Conservation (phyloP, 192 early-diverging fungal genomes). For the Entomortierella lignicola region DNA sequence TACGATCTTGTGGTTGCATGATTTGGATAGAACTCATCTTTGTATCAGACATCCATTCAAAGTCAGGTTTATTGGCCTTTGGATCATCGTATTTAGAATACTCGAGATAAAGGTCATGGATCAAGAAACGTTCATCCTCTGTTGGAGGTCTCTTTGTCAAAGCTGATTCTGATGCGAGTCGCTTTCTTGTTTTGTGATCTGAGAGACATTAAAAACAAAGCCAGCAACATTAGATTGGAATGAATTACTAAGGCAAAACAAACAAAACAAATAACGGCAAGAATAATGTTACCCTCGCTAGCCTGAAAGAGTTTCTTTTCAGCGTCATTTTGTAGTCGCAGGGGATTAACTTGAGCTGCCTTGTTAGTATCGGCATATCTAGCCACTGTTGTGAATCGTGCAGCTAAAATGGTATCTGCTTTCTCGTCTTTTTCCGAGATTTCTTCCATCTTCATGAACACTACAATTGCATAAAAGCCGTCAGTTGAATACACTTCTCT, state of each 20-base stretch:
- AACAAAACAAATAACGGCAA: not conserved
- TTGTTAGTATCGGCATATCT: constrained; percentile 77
- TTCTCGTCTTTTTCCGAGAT: constrained; percentile 35
- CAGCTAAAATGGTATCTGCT: constrained; percentile 71
- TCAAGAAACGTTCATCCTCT: constrained; percentile 78
- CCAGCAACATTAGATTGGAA: too few species aligned
- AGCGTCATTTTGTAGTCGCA: constrained; percentile 77
- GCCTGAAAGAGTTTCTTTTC: constrained; percentile 77
- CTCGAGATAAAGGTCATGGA: constrained; percentile 83
- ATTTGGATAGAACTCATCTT: constrained; percentile 75
- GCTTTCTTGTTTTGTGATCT: constrained; percentile 68
- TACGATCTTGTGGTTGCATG: constrained; percentile 76
- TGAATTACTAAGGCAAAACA: too few species aligned
- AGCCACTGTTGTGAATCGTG: constrained; percentile 92
- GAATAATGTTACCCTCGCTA: constrained; percentile 63
- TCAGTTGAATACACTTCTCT: too few species aligned
- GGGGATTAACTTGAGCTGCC: constrained; percentile 77
- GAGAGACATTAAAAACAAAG: not conserved
- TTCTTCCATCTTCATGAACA: constrained; percentile 74
- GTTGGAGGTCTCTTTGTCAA: constrained; percentile 80
- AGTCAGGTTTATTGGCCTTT: constrained; percentile 56
- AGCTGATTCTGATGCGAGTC: constrained; percentile 48
- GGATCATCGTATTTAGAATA: constrained; percentile 71
- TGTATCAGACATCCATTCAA: constrained; percentile 84
- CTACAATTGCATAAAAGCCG: constrained; percentile 36